phyloP scores from a whole-genome alignment of 2,329 filamentous ascomycete genomes.

The Beauveria sp. region DNA sequence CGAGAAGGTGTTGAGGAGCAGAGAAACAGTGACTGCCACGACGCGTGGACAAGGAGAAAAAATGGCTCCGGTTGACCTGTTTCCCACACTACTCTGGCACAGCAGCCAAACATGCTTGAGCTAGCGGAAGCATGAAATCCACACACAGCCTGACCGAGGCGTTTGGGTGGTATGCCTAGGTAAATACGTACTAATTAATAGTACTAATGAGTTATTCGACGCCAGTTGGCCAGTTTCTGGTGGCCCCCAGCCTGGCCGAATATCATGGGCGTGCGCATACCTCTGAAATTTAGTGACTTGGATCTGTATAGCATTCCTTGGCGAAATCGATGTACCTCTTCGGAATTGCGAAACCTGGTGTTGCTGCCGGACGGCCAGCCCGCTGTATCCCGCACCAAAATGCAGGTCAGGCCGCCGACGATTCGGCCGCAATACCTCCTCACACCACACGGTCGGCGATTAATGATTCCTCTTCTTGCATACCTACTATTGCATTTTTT shows the following conservation, averaged over 20 bases:
- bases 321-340: background rate
- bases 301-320: background rate
- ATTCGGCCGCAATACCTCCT: background rate
- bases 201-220: too few relatives aligned
- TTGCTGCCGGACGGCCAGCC: background rate
- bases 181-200: too few relatives aligned
- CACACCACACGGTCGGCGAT: background rate
- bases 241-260: background rate
- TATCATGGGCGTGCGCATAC: background rate
- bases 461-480: background rate
- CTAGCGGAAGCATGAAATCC: background rate
- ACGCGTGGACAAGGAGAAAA: slow-evolving; percentile 4
- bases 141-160: background rate
- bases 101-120: background rate
- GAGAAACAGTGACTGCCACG: background rate
- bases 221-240: background rate
- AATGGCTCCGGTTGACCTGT: background rate
- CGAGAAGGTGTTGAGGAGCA: background rate
- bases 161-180: background rate
- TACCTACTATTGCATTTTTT: background rate
- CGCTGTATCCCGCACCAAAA: background rate
- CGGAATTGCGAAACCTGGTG: background rate
- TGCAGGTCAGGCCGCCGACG: background rate
- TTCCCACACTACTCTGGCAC: background rate
- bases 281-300: background rate